A percentile compares a stretch with the other conserved stretches of the same genome.
phyloP scores from a whole-genome alignment of 257 asterid species.

The Solanum peruvianum region DNA sequence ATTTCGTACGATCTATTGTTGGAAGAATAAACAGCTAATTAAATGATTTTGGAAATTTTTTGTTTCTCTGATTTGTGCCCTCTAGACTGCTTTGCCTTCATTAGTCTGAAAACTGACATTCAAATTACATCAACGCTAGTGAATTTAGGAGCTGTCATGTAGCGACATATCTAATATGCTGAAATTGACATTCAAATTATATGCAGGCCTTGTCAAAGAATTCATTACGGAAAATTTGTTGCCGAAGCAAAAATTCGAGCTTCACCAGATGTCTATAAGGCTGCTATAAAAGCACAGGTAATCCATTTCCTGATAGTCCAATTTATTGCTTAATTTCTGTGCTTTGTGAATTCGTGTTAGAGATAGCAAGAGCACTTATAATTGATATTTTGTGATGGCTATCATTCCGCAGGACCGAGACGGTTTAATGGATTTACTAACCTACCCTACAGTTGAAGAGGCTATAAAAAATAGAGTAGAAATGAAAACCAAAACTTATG shows the following conservation, averaged over 20 bases:
- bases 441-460: conserved; percentile 70
- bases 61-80: neutral
- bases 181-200: neutral
- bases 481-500: conserved; percentile 63
- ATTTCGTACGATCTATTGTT: neutral
- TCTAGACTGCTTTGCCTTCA: neutral
- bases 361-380: neutral
- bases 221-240: conserved; percentile 92
- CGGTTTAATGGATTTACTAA: conserved; percentile 55
- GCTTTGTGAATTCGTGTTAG: neutral
- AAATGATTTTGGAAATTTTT: neutral
- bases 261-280: conserved; percentile 53
- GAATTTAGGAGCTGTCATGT: neutral
- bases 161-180: neutral
- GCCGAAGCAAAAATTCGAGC: conserved; percentile 84
- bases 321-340: neutral
- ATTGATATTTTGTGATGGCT: neutral
- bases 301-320: neutral
- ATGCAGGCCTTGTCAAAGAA: conserved; percentile 69
- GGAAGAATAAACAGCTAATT: neutral
- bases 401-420: conserved; percentile 36
- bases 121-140: neutral
- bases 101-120: neutral
- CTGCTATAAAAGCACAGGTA: conserved; percentile 71
- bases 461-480: conserved; percentile 56